Percentiles rank a stretch among this genome's conserved stretches.
phyloP scores from a whole-genome alignment of 129 eudicot genomes.

The Dittrichia graveolens region DNA sequence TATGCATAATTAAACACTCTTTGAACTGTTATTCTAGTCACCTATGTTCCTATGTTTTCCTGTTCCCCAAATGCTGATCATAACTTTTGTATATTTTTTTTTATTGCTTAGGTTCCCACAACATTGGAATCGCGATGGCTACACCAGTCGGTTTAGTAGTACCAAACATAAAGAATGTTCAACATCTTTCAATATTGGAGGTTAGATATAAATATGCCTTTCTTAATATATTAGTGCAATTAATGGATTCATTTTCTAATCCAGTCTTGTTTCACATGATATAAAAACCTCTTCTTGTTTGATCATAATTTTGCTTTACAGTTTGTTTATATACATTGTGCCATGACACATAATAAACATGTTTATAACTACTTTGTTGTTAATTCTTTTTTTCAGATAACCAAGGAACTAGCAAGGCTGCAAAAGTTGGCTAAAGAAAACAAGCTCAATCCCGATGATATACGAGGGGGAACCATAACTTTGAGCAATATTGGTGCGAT shows the following conservation, averaged over 20 bases:
- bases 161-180: slow-evolving; percentile 89
- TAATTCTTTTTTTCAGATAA: slow-evolving; percentile 47
- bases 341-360: no score
- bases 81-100: not conserved
- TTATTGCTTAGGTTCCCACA: slow-evolving; percentile 60
- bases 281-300: no score
- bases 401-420: slow-evolving; percentile 76
- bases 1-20: no score
- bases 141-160: slow-evolving; percentile 85
- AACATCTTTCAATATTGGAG: slow-evolving; percentile 80
- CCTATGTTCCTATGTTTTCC: not conserved
- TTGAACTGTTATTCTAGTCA: not conserved
- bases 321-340: no score
- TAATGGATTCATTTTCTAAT: slow-evolving; percentile 70
- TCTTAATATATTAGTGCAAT: slow-evolving; percentile 46
- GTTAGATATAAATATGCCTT: slow-evolving; percentile 31
- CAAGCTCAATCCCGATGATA: slow-evolving; percentile 75
- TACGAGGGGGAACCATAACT: slow-evolving; percentile 83
- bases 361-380: no score
- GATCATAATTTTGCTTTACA: no score
- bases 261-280: slow-evolving; percentile 42
- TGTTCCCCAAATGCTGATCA: not conserved
- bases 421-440: slow-evolving; percentile 69
- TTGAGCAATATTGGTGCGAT: slow-evolving; percentile 91
- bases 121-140: slow-evolving; percentile 96